These are phyloP conservation scores for Chloris gayana DNA, from an alignment of 176 grass and related monocot genomes.

Conservation along the genomic window DNA sequence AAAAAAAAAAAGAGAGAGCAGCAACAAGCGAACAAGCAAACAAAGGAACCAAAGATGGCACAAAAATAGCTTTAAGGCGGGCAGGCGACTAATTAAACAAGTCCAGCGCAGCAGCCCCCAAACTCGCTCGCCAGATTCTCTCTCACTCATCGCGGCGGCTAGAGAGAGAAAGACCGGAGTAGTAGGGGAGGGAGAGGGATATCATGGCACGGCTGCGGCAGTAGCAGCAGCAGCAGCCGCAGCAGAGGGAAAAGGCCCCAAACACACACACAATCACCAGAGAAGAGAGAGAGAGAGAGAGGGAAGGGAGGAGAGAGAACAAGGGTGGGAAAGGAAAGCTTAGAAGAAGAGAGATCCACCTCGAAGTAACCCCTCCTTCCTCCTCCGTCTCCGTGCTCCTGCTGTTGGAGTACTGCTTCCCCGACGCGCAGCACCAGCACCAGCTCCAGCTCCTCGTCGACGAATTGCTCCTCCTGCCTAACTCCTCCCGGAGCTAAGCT, in stretches of 20 bases:
- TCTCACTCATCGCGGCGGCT: slow-evolving; percentile 22
- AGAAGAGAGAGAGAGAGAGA: slow-evolving; percentile 15
- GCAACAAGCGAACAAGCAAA: slow-evolving; percentile 57
- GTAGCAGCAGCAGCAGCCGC: slow-evolving; percentile 39
- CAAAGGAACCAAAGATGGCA: slow-evolving; percentile 51
- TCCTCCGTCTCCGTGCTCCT: slow-evolving; percentile 8
- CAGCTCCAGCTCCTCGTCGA: too few relatives aligned
- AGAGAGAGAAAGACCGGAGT: slow-evolving; percentile 3
- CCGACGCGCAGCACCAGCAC: neutral
- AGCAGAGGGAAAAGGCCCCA: slow-evolving; percentile 16
- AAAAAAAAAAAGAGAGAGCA: too few relatives aligned
- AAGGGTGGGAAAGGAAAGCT: slow-evolving; percentile 49
- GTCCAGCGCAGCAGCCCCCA: slow-evolving; percentile 38
- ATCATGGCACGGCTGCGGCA: slow-evolving; percentile 48
- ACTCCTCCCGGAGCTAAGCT: neutral
- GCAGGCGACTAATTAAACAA: slow-evolving; percentile 39
- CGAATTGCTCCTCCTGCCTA: neutral
- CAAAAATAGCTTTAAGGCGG: slow-evolving; percentile 77
- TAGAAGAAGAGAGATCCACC: slow-evolving; percentile 92
- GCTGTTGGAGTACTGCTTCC: neutral
- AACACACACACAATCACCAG: slow-evolving; percentile 4
- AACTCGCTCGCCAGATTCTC: slow-evolving; percentile 43
- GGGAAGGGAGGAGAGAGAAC: neutral
- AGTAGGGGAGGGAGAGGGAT: neutral
- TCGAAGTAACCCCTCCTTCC: slow-evolving; percentile 67